These are phyloP conservation scores for Fusarium abutilonis DNA, from an alignment of 2,329 filamentous ascomycete genomes.

Conservation along the genomic window DNA sequence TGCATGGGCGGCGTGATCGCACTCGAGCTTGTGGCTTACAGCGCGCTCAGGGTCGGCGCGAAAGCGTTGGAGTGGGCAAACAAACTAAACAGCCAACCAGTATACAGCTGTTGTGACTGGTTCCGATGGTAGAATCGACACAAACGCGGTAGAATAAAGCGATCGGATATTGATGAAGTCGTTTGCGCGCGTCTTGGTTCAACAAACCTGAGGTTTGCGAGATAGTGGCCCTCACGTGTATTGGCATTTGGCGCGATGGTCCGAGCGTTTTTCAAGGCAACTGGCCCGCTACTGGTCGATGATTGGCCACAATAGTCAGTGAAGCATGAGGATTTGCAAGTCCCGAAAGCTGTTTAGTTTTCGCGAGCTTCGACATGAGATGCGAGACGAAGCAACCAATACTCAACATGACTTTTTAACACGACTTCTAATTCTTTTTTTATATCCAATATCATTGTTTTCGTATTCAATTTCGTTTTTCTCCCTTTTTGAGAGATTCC, in stretches of 20 bases:
- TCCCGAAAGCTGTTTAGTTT: constrained; percentile 21
- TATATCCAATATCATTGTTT: neutral
- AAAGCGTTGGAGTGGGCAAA: constrained; percentile 22
- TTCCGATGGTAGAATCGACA: constrained; percentile 20
- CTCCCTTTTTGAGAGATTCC: constrained; percentile 11
- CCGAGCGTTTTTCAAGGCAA: constrained; percentile 38
- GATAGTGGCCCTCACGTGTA: constrained; percentile 37
- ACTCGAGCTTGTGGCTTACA: constrained; percentile 40
- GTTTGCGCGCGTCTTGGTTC: constrained; percentile 40
- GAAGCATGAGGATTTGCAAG: constrained; percentile 31
- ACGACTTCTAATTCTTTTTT: neutral
- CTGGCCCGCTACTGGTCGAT: constrained; percentile 31
- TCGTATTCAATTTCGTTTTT: constrained; percentile 10
- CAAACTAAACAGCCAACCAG: constrained; percentile 16
- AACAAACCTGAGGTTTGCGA: constrained; percentile 35
- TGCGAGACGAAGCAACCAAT: constrained; percentile 18
- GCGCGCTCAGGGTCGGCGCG: constrained; percentile 36
- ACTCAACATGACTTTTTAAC: constrained; percentile 9
- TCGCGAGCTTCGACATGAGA: constrained; percentile 22
- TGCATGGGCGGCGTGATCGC: constrained; percentile 44
- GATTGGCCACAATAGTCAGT: constrained; percentile 22
- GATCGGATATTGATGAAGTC: constrained; percentile 28
- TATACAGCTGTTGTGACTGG: constrained; percentile 7
- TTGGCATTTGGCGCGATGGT: constrained; percentile 35
- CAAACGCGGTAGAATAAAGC: constrained; percentile 28